Conservation (phyloP, 345 rosid genomes). For the Citrus sp. region DNA sequence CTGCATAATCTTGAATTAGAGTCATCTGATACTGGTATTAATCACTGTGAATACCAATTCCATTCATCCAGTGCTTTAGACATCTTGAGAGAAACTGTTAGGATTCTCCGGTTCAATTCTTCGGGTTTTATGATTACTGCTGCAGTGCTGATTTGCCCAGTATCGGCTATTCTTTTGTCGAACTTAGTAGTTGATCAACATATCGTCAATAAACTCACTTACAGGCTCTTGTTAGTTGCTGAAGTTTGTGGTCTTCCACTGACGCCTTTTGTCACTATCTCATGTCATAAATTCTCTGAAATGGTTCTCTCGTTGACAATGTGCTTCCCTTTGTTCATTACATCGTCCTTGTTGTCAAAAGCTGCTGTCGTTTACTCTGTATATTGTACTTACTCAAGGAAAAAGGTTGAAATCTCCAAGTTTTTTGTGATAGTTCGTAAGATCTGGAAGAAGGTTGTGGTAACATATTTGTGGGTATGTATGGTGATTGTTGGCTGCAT, state of each 20-base stretch:
- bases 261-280: slow-evolving; percentile 55
- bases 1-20: slow-evolving; percentile 38
- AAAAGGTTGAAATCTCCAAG: slow-evolving; percentile 41
- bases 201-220: slow-evolving; percentile 51
- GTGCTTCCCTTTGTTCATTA: slow-evolving; percentile 78
- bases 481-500: slow-evolving; percentile 57
- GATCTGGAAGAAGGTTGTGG: slow-evolving; percentile 64
- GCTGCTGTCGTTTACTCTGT: slow-evolving; percentile 82
- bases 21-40: slow-evolving; percentile 19
- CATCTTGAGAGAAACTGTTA: slow-evolving; percentile 81
- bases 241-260: slow-evolving; percentile 75
- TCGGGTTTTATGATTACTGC: slow-evolving; percentile 59
- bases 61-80: slow-evolving; percentile 77
- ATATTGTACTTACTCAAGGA: slow-evolving; percentile 70
- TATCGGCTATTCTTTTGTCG: slow-evolving; percentile 64
- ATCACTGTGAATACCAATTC: slow-evolving; percentile 27
- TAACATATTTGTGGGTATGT: slow-evolving; percentile 71
- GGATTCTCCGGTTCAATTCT: slow-evolving; percentile 73
- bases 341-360: slow-evolving; percentile 57
- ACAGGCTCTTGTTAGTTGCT: slow-evolving; percentile 60
- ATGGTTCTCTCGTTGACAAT: slow-evolving; percentile 56
- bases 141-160: slow-evolving; percentile 69
- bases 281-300: slow-evolving; percentile 66
- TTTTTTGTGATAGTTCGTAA: slow-evolving; percentile 43
- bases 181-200: slow-evolving; percentile 68